phyloP scores from a whole-genome alignment of 352 stramenopile genomes.

The Phytophthora syringae region DNA sequence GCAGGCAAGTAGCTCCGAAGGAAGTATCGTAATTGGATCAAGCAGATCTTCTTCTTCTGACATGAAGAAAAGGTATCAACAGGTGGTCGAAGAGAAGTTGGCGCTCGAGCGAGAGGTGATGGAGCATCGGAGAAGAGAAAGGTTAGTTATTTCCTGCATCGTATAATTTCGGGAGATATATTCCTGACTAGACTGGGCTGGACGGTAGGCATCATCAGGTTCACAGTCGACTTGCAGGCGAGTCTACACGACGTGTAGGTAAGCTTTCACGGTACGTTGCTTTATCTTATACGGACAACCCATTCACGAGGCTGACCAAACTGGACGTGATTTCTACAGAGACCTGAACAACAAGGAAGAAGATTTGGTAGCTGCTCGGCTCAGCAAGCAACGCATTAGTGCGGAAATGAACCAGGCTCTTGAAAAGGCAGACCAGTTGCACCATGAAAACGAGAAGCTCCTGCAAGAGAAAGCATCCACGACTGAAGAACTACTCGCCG shows the following conservation, averaged over 20 bases:
- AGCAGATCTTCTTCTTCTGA: constrained; percentile 37
- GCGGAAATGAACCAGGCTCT: constrained; percentile 66
- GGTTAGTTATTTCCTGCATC: constrained; percentile 34
- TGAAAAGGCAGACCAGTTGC: constrained; percentile 57
- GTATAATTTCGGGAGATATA: too few relatives aligned
- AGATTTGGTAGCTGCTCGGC: constrained; percentile 51
- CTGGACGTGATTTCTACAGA: constrained; percentile 17
- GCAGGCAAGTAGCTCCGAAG: constrained; percentile 14
- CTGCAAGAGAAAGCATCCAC: constrained; percentile 65
- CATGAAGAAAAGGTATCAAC: constrained; percentile 74
- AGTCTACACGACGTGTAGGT: constrained; percentile 72
- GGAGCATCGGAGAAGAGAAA: constrained; percentile 64
- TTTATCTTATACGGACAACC: not conserved
- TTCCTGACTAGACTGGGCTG: not conserved
- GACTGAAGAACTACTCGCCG: constrained; percentile 66
- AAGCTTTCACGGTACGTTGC: constrained; percentile 57
- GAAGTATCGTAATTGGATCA: not conserved
- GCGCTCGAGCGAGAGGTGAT: constrained; percentile 61
- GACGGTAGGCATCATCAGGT: constrained; percentile 60
- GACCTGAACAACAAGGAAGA: constrained; percentile 67
- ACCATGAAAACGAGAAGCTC: constrained; percentile 73
- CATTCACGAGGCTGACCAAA: not conserved
- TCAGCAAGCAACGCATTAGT: constrained; percentile 58
- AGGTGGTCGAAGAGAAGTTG: constrained; percentile 65
- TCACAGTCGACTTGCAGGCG: constrained; percentile 63